These are phyloP conservation scores for Hanseniaspora vineae DNA, from an alignment of 805 yeast genomes.

Conservation along the genomic window DNA sequence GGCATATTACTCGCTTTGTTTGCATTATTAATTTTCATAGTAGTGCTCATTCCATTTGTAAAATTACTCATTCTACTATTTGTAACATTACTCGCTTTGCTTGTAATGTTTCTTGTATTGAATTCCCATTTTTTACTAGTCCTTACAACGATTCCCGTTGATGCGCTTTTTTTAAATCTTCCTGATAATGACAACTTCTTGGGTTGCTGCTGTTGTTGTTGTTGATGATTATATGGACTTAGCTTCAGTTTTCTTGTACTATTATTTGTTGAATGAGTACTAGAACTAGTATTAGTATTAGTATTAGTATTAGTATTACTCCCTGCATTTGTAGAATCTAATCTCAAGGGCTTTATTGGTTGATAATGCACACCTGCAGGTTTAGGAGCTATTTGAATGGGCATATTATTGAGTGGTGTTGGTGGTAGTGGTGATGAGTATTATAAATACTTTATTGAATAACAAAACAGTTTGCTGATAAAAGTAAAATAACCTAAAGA, in stretches of 20 bases:
- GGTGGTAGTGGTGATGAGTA: too few species aligned
- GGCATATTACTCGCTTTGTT: too few species aligned
- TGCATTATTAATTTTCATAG: too few species aligned
- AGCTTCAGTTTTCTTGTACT: not conserved
- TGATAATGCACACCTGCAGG: not conserved
- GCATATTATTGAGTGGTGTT: not conserved
- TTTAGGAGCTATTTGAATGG: conserved; percentile 1
- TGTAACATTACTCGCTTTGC: not conserved
- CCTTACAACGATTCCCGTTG: conserved; percentile 24
- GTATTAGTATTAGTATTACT: not conserved
- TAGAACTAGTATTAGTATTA: not conserved
- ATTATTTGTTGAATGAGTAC: not conserved
- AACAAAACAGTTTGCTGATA: not conserved
- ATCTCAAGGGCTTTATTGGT: not conserved
- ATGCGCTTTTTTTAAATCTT: conserved; percentile 11
- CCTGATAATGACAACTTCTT: not conserved
- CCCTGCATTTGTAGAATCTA: too few species aligned
- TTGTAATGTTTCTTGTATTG: conserved; percentile 35
- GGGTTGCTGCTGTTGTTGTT: too few species aligned
- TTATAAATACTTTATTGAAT: not conserved
- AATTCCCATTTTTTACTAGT: conserved; percentile 74
- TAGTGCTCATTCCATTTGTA: not conserved
- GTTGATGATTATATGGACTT: too few species aligned
- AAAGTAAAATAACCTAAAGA: not conserved
- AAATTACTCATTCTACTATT: not conserved